These are phyloP conservation scores for Lichina pygmaea DNA, from an alignment of 495 filamentous ascomycete species.

Conservation along the genomic window DNA sequence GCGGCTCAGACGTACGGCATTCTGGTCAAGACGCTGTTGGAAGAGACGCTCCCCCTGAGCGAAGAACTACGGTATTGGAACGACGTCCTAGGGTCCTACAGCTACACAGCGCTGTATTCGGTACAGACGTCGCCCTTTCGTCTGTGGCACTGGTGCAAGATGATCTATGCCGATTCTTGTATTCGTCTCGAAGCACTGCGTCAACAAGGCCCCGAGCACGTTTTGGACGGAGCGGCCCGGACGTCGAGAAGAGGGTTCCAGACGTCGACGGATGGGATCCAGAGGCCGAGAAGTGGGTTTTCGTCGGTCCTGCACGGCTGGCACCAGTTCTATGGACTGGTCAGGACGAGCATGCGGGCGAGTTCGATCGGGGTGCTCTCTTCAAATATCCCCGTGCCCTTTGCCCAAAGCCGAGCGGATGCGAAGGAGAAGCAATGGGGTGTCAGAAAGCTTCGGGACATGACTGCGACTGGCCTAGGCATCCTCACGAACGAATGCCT, in stretches of 20 bases:
- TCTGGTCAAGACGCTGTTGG: slow-evolving; percentile 41
- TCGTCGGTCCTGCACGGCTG: slow-evolving; percentile 25
- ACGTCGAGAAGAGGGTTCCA: no score
- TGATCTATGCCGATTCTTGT: slow-evolving; percentile 29
- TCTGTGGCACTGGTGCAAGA: slow-evolving; percentile 35
- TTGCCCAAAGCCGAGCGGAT: slow-evolving; percentile 41
- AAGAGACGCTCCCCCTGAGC: slow-evolving; percentile 52
- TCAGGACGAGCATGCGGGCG: slow-evolving; percentile 38
- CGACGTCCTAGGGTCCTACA: slow-evolving; percentile 43
- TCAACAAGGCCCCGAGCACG: neutral
- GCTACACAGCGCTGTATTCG: slow-evolving; percentile 46
- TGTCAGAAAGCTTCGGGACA: slow-evolving; percentile 38
- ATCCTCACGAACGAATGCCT: slow-evolving; percentile 64
- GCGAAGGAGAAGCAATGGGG: slow-evolving; percentile 37
- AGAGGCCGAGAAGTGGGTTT: slow-evolving; percentile 4
- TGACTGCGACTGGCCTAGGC: slow-evolving; percentile 67
- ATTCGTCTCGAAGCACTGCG: neutral
- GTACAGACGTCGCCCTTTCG: slow-evolving; percentile 56
- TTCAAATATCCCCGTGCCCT: slow-evolving; percentile 13
- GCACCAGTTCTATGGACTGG: slow-evolving; percentile 55
- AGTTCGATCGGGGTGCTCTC: slow-evolving; percentile 33
- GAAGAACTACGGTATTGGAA: slow-evolving; percentile 90
- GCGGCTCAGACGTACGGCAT: slow-evolving; percentile 62
- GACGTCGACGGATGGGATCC: neutral
- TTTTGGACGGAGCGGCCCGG: neutral